Evolutionary conservation across 2,329 filamentous ascomycete species (phyloP).

Genomic region (Talaromyces funiculosus): DNA sequence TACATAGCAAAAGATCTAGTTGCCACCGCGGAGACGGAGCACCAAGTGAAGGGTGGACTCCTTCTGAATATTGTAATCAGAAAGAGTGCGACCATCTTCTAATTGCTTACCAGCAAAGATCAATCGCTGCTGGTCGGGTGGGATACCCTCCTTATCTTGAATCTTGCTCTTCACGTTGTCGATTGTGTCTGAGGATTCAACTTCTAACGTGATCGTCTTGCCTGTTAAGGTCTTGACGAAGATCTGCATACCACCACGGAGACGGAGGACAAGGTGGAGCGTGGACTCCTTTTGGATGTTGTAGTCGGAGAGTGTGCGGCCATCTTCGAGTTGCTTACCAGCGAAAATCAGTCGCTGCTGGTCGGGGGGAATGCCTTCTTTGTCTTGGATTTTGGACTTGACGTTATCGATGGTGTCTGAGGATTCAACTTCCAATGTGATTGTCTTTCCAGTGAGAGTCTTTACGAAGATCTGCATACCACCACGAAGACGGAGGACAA

Average conservation of each 20-base stretch:
- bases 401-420: slow-evolving; percentile 93
- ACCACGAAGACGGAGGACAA: slow-evolving; percentile 81
- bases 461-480: slow-evolving; percentile 61
- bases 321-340: slow-evolving; percentile 15
- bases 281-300: slow-evolving; percentile 94
- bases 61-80: slow-evolving; percentile 55
- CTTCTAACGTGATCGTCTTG: slow-evolving; percentile 65
- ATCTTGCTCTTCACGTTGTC: slow-evolving; percentile 68
- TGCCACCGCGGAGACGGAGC: slow-evolving; percentile 53
- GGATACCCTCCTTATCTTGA: slow-evolving; percentile 76
- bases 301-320: slow-evolving; percentile 68
- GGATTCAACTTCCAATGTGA: slow-evolving; percentile 84
- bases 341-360: slow-evolving; percentile 15
- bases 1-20: slow-evolving; percentile 22
- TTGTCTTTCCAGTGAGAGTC: slow-evolving; percentile 74
- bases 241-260: slow-evolving; percentile 79
- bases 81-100: slow-evolving; percentile 47
- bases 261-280: slow-evolving; percentile 71
- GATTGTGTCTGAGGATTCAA: slow-evolving; percentile 63
- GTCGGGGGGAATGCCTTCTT: slow-evolving; percentile 84
- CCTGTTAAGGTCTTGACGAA: slow-evolving; percentile 79
- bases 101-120: slow-evolving; percentile 66
- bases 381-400: slow-evolving; percentile 79
- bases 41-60: slow-evolving; percentile 62
- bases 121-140: slow-evolving; percentile 64